Evolutionary conservation across 305 asterid genomes (phyloP), one percentile per base, ranked within the genome.

Genomic region (Rubia occidens): DNA sequence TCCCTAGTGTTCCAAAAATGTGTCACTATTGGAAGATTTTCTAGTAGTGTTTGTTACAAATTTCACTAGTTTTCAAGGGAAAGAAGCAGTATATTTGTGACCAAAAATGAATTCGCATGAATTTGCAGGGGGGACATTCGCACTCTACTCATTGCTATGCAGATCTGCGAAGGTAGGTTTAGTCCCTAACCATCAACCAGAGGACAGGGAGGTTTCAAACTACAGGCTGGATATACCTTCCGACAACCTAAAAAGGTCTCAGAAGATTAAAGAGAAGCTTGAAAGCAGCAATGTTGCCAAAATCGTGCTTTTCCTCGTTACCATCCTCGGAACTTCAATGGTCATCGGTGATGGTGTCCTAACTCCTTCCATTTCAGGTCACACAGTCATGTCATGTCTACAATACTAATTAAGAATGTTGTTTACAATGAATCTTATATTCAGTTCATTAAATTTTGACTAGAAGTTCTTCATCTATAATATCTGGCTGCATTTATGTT

Each of bases 311-410:
- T 80, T 91, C 54, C 81, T 91, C 4, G 74, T 74, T 1, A 63
- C 90, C 40, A 85, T 87, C 13, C 83, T 86, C 0, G 98, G 95
- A 51, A 91, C 95, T 24, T 84, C 95, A 0, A 87, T 89, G 96
- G 91, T 91, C 21, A 89, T 91, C 0, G 92, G 95, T n/a, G 96
- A 90, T 68, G 96, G 96, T 14, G 81, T 87, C 72, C 84, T 91
- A 21, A 91, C 97, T 60, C 97, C 97, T 2, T 78, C 85, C 76
- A 91, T 91, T 68, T 91, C 97, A 59, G 95, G 93, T 84, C 24
- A 60, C 20, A 8, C 26, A 21, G 39, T 8, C 26, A 3, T 61
- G 4, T 45, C 14, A 45, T 8, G 14, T 45, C 3, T 45, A 4
- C 4, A 13, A 3, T 45, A 45, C 3, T 45, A 9, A 45, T 8